Evolutionary conservation across 805 yeast genomes (phyloP).

Genomic region (Torulaspora maleeae): DNA sequence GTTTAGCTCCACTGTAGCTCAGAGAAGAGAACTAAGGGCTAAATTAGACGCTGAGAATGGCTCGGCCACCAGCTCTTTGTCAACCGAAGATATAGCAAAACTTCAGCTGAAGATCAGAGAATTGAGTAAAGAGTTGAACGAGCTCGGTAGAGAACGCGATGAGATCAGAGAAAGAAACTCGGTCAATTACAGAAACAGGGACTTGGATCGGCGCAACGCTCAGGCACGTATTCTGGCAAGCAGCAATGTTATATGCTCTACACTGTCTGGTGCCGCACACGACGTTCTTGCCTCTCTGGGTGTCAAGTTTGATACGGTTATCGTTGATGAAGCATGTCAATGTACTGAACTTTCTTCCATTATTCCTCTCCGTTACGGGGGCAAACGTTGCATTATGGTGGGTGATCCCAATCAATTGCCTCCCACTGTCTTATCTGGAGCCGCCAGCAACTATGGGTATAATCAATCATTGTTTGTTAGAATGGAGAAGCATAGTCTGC

Average conservation of each 20-base stretch:
- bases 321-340: conserved; percentile 96
- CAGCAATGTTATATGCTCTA: conserved; percentile 85
- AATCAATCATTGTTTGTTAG: conserved; percentile 93
- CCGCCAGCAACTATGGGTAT: conserved; percentile 72
- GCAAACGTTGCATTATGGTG: conserved; percentile 87
- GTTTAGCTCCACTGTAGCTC: conserved; percentile 50
- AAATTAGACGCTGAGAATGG: conserved; percentile 40
- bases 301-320: conserved; percentile 79
- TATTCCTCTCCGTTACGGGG: conserved; percentile 89
- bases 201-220: conserved; percentile 66
- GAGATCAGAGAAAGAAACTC: conserved; percentile 70
- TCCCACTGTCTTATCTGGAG: conserved; percentile 89
- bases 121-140: conserved; percentile 58
- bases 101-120: conserved; percentile 50
- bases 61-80: conserved; percentile 43
- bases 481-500: conserved; percentile 64
- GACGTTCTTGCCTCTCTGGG: conserved; percentile 72
- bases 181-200: conserved; percentile 66
- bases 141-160: conserved; percentile 68
- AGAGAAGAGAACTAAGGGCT: conserved; percentile 52
- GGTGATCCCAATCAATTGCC: conserved; percentile 99
- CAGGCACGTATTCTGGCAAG: conserved; percentile 67
- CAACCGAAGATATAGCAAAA: conserved; percentile 44
- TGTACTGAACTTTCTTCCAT: conserved; percentile 89
- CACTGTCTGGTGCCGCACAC: conserved; percentile 92